Evolutionary conservation across 148 eudicot genomes (phyloP).

Genomic region (Cornus kousa): DNA sequence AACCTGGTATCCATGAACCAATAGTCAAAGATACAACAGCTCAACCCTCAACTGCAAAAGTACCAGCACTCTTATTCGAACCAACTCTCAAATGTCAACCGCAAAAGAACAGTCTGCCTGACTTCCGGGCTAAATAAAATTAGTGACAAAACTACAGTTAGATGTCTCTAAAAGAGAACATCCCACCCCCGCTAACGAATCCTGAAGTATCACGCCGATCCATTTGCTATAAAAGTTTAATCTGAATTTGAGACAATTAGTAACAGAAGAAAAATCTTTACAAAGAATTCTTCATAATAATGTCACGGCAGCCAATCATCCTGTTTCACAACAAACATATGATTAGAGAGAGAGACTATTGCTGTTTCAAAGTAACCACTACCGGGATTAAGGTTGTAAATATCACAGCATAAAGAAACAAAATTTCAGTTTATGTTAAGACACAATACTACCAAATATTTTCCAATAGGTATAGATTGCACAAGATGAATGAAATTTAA

Average conservation of each 20-base stretch:
- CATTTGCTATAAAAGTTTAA: constrained; percentile 42
- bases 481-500: background rate
- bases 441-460: background rate
- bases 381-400: background rate
- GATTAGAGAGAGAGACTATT: background rate
- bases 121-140: constrained; percentile 69
- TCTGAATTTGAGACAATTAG: constrained; percentile 17
- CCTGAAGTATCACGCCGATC: constrained; percentile 97
- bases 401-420: background rate
- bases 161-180: constrained; percentile 40
- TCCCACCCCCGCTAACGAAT: constrained; percentile 79
- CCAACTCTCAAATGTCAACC: background rate
- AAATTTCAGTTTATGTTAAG: too few relatives aligned
- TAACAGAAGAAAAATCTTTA: constrained; percentile 12
- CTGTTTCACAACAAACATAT: constrained; percentile 39
- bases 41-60: constrained; percentile 45
- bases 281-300: constrained; percentile 20
- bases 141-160: constrained; percentile 44
- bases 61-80: constrained; percentile 15
- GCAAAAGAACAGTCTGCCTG: constrained; percentile 56
- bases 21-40: background rate
- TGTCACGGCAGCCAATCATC: constrained; percentile 34
- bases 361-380: background rate
- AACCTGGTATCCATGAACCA: constrained; percentile 68
- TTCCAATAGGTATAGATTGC: background rate